Evolutionary conservation across 345 rosid species (phyloP).

Genomic region (Gossypium anomalum): DNA sequence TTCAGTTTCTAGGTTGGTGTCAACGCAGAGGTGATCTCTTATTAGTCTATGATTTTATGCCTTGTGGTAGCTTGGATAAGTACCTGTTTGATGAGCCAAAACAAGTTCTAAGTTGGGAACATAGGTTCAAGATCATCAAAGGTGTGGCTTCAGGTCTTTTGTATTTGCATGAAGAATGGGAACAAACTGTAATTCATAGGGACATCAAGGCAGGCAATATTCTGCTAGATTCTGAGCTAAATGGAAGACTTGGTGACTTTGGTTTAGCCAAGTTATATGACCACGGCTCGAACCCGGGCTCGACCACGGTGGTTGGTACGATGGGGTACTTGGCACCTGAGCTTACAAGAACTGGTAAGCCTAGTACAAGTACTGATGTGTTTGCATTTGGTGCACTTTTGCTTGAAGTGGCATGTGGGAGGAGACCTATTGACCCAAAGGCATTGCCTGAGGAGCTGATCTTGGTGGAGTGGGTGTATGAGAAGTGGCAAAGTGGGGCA

Average conservation of each 20-base stretch:
- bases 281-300: conserved; percentile 58
- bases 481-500: conserved; percentile 58
- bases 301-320: conserved; percentile 84
- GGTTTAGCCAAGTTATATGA: conserved; percentile 86
- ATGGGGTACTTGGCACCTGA: conserved; percentile 93
- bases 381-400: conserved; percentile 85
- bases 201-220: conserved; percentile 88
- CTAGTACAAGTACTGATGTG: conserved; percentile 71
- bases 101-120: conserved; percentile 60
- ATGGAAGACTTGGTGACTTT: conserved; percentile 77
- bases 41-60: conserved; percentile 82
- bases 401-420: conserved; percentile 79
- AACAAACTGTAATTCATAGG: conserved; percentile 82
- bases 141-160: conserved; percentile 81
- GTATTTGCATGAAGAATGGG: conserved; percentile 89
- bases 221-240: conserved; percentile 61
- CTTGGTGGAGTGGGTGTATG: conserved; percentile 89
- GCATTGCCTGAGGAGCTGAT: conserved; percentile 78
- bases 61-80: conserved; percentile 86
- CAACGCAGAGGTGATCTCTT: conserved; percentile 51
- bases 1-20: conserved; percentile 82
- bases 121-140: conserved; percentile 69
- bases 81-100: conserved; percentile 59
- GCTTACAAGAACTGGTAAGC: conserved; percentile 73
- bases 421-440: conserved; percentile 71